Base-by-base conservation (phyloP, 305 asterid species). In the Fraxinus nigra region DNA sequence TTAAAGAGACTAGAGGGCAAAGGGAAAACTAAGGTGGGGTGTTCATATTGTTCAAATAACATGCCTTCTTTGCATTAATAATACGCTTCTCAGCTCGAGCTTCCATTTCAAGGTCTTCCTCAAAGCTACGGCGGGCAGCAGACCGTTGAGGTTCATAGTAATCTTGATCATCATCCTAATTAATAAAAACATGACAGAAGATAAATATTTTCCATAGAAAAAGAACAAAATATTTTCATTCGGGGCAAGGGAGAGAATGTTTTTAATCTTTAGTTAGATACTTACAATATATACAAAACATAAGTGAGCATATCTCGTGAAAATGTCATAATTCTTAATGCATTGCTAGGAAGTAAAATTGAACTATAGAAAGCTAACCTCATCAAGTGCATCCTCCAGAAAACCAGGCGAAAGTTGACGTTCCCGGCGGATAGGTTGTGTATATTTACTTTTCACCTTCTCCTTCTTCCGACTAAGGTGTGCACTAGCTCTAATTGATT, bases 341-440 rank as follows among this genome's bases (percentile, higher is more conserved):
- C 34, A 18, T 78, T 46, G 43, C 35, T 59, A 38, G 54, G 69
- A 40, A 80, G 40, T 69, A 56, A 32, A 74, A 73, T 22, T 22
- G 18, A 59, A 70, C 38, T 59, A 18, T 38, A 8, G 20, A 73
- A 33, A 70, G 72, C 87, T 78, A 78, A 94, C 98, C 97, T 94
- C 98, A 18, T 92, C 99, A 81, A 92, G 98, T 11, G 92, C 97
- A 61, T 93, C 98, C 88, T 97, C 99, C 63, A 97, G 84, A 90
- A 97, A 97, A 91, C 99, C 98, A 82, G 99, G 97, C 3, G 98
- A 94, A 80, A 97, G 98, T 83, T 94, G 95, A 65, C 97, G 93
- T 83, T 87, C 93, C 82, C 83, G 86, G 80, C 93, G 92, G 35
- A 73, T 82, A 11, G 90, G 81, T 82, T 86, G 93, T 82, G 86